Evolutionary conservation across 345 rosid species (phyloP).

Genomic region (Eucalyptus globulus): DNA sequence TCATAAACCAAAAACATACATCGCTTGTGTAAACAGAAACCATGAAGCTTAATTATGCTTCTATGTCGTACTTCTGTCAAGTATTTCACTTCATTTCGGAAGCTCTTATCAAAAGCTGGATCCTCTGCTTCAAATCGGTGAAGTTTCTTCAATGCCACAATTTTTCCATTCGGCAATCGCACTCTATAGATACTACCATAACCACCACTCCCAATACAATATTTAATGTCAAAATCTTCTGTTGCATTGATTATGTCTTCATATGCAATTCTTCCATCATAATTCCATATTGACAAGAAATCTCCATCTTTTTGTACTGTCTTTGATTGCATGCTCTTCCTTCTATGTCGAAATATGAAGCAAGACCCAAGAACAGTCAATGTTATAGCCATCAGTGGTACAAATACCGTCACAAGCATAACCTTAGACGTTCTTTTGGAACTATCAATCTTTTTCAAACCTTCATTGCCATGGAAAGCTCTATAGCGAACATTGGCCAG

Average conservation of each 20-base stretch:
- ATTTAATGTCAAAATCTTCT: background rate
- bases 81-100: background rate
- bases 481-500: too few relatives aligned
- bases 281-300: background rate
- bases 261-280: background rate
- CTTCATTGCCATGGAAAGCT: too few relatives aligned
- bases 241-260: background rate
- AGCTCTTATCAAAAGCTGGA: background rate
- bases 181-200: constrained; percentile 13
- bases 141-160: constrained; percentile 6
- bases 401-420: too few relatives aligned
- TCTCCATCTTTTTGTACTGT: background rate
- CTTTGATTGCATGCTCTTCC: background rate
- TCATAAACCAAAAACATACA: too few relatives aligned
- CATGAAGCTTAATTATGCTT: background rate
- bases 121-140: background rate
- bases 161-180: background rate
- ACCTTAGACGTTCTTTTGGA: too few relatives aligned
- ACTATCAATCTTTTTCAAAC: too few relatives aligned
- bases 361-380: too few relatives aligned
- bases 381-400: background rate
- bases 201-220: background rate
- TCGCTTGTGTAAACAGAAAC: background rate
- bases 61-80: background rate
- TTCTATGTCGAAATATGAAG: background rate